Evolutionary conservation across 257 asterid genomes (phyloP), one percentile per base, ranked within the genome.

Genomic region (Solanum corneliomulleri): DNA sequence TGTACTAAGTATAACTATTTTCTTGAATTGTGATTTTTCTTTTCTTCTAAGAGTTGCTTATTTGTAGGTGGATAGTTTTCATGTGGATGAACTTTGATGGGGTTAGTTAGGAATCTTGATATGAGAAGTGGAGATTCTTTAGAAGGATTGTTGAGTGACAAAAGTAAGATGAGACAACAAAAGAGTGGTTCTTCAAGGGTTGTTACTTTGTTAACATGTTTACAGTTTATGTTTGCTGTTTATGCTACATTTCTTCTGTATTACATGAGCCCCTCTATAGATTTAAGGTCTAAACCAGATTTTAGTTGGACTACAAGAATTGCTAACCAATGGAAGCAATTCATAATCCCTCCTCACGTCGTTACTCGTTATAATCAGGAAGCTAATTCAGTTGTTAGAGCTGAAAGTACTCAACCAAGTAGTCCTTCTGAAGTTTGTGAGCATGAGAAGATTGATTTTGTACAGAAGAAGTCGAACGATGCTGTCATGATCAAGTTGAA

Each of bases 221-320:
- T 97, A 44, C 99, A 97, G 23, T 94, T 97, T 82, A 92, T 94
- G 2, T 97, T 97, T 45, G 99, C 99, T 23, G 87, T 94, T 27
- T 97, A 97, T 86, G 99, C 97, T 3, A 95, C 99, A 0, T 94
- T 94, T 88, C 90, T 97, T 33, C 90, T 97, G 66, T 96, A 95
- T 69, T 93, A 86, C 91, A 93, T 96, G 96, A 93, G 96, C 81
- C 98, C 99, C 11, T 33, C 96, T 0, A 44, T 94, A 6, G 99
- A 97, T 27, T 83, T 97, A 47, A 87, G 91, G 20, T 27, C 93
- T 35, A 94, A 89, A 33, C 98, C 99, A 0, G 98, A 97, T 47
- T 95, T 95, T 87, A 21, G 93, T 11, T 95, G 98, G 98, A 98
- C 98, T 2, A 90, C 93, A 0, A 91, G 88, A 25, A 91, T 97